Conservation (phyloP, 805 yeast species). For the Candida ficus region DNA sequence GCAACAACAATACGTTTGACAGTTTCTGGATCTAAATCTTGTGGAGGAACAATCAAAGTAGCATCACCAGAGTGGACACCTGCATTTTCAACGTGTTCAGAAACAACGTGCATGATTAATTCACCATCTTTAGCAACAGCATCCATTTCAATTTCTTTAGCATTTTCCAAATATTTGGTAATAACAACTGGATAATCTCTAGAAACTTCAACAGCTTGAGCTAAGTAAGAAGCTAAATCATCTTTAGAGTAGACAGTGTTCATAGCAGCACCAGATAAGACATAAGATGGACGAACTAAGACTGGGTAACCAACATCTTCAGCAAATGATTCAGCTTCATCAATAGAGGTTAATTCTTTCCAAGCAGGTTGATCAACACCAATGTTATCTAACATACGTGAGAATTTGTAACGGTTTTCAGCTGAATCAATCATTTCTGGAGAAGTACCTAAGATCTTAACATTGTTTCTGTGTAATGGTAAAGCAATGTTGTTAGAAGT, state of each 20-base stretch:
- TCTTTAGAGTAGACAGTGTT: conserved; percentile 88
- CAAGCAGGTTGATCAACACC: conserved; percentile 99
- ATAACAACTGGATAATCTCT: conserved; percentile 98
- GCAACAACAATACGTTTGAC: conserved; percentile 89
- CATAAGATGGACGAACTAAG: conserved; percentile 95
- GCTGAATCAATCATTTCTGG: conserved; percentile 99
- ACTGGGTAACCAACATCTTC: conserved; percentile 91
- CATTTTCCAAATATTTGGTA: conserved; percentile 93
- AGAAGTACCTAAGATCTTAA: conserved; percentile 92
- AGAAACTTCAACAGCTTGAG: conserved; percentile 95
- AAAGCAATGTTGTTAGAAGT: conserved; percentile 95
- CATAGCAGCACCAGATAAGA: conserved; percentile 98
- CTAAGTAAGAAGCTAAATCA: conserved; percentile 80
- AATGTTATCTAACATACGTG: conserved; percentile 92
- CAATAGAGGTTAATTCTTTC: conserved; percentile 92
- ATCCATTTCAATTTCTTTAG: conserved; percentile 98
- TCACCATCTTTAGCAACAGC: conserved; percentile 96
- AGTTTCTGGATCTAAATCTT: conserved; percentile 87
- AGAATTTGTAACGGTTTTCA: conserved; percentile 95
- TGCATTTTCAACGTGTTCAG: conserved; percentile 98
- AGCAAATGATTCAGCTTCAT: conserved; percentile 90
- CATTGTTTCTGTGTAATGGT: conserved; percentile 87
- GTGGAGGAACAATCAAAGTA: conserved; percentile 94
- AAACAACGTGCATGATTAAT: conserved; percentile 93
- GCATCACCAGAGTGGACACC: conserved; percentile 99